phyloP scores from a whole-genome alignment of 75 land plant genomes.

The Chamaecyparis obtusa region DNA sequence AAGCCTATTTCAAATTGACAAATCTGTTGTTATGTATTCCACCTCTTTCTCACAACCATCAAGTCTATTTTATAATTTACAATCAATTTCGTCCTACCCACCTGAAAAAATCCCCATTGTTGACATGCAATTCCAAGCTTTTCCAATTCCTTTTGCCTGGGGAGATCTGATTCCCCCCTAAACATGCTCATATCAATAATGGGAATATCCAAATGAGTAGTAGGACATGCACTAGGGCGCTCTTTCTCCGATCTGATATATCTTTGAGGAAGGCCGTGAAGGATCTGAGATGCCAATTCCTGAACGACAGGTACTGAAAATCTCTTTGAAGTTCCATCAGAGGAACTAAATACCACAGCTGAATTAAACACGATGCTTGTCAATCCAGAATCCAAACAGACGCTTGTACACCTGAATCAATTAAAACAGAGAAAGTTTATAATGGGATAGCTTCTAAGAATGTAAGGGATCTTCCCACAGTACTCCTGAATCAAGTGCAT shows the following conservation, averaged over 20 bases:
- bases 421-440: too few species aligned
- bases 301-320: not conserved
- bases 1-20: not conserved
- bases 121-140: not conserved
- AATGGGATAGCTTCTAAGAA: not conserved
- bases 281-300: not conserved
- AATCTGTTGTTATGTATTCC: not conserved
- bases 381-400: too few species aligned
- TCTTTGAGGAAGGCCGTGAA: not conserved
- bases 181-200: not conserved
- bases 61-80: not conserved
- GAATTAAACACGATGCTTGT: not conserved
- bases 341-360: not conserved
- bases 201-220: too few species aligned
- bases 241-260: slow-evolving; percentile 9
- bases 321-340: not conserved
- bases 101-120: slow-evolving; percentile 12
- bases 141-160: not conserved
- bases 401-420: too few species aligned
- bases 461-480: too few species aligned
- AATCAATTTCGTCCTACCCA: not conserved
- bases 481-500: too few species aligned
- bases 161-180: not conserved
- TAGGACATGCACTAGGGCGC: not conserved
- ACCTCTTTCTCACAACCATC: not conserved